Conservation (phyloP, 108 stramenopile species). For the Skeletonema menzelii region DNA sequence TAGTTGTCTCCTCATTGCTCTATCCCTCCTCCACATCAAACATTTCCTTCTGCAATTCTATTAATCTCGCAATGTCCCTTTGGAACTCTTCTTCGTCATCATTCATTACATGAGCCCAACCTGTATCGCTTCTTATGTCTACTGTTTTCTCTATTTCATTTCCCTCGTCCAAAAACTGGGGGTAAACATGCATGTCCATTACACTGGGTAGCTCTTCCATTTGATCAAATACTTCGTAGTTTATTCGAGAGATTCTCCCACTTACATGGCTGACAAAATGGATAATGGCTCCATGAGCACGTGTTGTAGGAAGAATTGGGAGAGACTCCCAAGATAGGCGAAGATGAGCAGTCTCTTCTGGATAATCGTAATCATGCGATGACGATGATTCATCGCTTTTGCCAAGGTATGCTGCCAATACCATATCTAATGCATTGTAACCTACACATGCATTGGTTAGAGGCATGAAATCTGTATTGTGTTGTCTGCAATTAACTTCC, state of each 20-base stretch:
- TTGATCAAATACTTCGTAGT: conserved; percentile 57
- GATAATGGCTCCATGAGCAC: conserved; percentile 69
- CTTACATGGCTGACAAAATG: conserved; percentile 69
- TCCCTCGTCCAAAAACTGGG: conserved; percentile 59
- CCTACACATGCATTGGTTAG: conserved; percentile 78
- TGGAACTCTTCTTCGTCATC: conserved; percentile 63
- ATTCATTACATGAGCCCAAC: conserved; percentile 84
- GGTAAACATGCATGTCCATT: conserved; percentile 71
- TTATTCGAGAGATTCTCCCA: conserved; percentile 55
- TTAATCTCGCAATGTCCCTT: conserved; percentile 69
- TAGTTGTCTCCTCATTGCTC: too few species aligned
- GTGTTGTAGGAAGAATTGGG: conserved; percentile 54
- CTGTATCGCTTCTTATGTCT: conserved; percentile 76
- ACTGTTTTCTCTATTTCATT: conserved; percentile 59
- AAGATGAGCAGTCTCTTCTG: conserved; percentile 23
- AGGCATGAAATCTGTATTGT: conserved; percentile 85
- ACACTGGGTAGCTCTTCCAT: conserved; percentile 74
- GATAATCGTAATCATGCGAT: conserved; percentile 15
- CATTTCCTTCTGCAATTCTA: conserved; percentile 76
- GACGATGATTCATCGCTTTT: conserved; percentile 21
- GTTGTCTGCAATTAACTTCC: conserved; percentile 88
- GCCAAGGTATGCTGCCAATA: conserved; percentile 70
- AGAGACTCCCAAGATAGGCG: conserved; percentile 60
- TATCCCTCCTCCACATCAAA: conserved; percentile 55
- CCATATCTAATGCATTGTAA: conserved; percentile 82